phyloP scores from a whole-genome alignment of 1,139 yeast genomes.

The Wickerhamiella infanticola region DNA sequence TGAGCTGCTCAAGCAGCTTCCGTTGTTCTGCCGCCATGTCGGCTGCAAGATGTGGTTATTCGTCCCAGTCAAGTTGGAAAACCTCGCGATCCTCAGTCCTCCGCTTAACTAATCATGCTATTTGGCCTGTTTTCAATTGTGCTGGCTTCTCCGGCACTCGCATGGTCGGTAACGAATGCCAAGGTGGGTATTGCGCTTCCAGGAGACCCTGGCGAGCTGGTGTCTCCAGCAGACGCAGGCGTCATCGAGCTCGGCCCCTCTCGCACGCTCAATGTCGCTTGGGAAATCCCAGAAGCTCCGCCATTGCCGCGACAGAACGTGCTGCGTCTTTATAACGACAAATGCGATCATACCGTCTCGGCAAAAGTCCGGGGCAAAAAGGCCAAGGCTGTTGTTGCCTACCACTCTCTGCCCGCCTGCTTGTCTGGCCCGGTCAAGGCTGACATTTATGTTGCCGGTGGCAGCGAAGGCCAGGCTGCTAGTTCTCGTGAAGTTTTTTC shows the following conservation, averaged over 20 bases:
- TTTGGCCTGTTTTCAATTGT: background rate
- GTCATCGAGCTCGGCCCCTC: constrained; percentile 12
- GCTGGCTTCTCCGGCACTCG: constrained; percentile 7
- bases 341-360: constrained; percentile 4
- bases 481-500: background rate
- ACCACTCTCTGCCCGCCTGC: constrained; percentile 17
- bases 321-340: constrained; percentile 6
- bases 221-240: constrained; percentile 9
- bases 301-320: constrained; percentile 8
- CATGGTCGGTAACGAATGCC: constrained; percentile 16
- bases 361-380: constrained; percentile 13
- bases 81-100: background rate
- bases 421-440: constrained; percentile 1
- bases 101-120: background rate
- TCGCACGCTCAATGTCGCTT: constrained; percentile 11
- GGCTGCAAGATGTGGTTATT: background rate
- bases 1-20: constrained; percentile 58
- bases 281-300: constrained; percentile 9
- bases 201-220: constrained; percentile 12
- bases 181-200: constrained; percentile 20
- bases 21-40: constrained; percentile 47
- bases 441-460: constrained; percentile 4
- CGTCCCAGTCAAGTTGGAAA: background rate
- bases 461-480: background rate
- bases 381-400: constrained; percentile 20